Percentiles rank a stretch among this genome's conserved stretches.
These are phyloP conservation scores for Cordyceps farinosa DNA, from an alignment of 2,329 filamentous ascomycete species.

Conservation along the genomic window DNA sequence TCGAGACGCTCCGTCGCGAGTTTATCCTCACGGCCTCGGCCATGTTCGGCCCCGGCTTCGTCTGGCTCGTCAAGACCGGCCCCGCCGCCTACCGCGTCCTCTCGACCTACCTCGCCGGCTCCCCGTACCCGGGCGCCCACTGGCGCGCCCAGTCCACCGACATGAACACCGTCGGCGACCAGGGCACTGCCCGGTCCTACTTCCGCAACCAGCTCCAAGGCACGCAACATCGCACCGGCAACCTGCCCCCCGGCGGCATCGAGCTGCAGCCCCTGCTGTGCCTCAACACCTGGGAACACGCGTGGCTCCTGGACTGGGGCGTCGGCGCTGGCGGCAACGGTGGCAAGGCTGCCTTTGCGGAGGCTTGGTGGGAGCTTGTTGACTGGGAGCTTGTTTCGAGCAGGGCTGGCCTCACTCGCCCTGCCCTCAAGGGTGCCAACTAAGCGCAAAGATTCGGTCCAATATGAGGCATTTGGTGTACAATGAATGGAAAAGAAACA, in stretches of 20 bases:
- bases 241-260: conserved; percentile 61
- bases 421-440: conserved; percentile 30
- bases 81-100: conserved; percentile 62
- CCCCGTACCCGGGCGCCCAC: conserved; percentile 81
- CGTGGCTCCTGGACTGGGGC: conserved; percentile 80
- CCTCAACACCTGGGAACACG: conserved; percentile 95
- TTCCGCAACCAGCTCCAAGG: conserved; percentile 38
- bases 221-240: conserved; percentile 25
- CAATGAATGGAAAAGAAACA: not conserved
- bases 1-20: conserved; percentile 76
- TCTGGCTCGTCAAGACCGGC: conserved; percentile 77
- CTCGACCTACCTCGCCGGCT: conserved; percentile 86
- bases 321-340: conserved; percentile 53
- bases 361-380: conserved; percentile 82
- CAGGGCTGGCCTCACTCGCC: conserved; percentile 33
- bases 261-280: conserved; percentile 76
- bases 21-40: conserved; percentile 75
- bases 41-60: conserved; percentile 97
- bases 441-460: not conserved
- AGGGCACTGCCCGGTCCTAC: conserved; percentile 35
- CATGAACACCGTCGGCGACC: conserved; percentile 59
- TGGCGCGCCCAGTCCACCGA: conserved; percentile 68
- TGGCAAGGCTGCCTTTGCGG: conserved; percentile 73
- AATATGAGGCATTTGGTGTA: not conserved
- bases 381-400: conserved; percentile 74